A percentile compares a stretch with the other conserved stretches of the same genome.
These are phyloP conservation scores for Picochlorum costavermella DNA, from an alignment of 139 green algal genomes.

Conservation along the genomic window DNA sequence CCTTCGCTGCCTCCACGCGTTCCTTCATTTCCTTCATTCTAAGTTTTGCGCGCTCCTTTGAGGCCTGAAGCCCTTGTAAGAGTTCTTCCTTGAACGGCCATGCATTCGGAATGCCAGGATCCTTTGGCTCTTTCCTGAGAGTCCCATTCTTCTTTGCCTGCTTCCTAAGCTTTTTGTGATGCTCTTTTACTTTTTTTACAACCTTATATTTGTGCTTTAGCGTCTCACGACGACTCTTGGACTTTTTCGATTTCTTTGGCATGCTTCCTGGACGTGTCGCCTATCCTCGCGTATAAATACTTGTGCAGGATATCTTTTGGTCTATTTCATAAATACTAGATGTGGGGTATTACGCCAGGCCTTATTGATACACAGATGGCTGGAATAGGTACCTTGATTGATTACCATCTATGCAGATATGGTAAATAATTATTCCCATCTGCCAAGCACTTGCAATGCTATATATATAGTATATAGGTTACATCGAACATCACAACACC, in stretches of 20 bases:
- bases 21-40: constrained; percentile 32
- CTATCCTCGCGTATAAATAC: too few relatives aligned
- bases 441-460: too few relatives aligned
- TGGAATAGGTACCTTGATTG: too few relatives aligned
- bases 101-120: constrained; percentile 82
- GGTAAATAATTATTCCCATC: too few relatives aligned
- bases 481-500: constrained; percentile 8
- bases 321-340: too few relatives aligned
- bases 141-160: constrained; percentile 72
- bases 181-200: constrained; percentile 53
- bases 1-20: background rate
- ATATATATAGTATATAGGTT: background rate
- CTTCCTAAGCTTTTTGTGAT: constrained; percentile 51
- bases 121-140: constrained; percentile 58
- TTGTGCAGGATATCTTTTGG: too few relatives aligned
- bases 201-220: constrained; percentile 96
- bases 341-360: too few relatives aligned
- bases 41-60: constrained; percentile 54
- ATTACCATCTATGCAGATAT: too few relatives aligned
- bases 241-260: constrained; percentile 78
- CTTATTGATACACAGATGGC: too few relatives aligned
- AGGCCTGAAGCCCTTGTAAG: constrained; percentile 76
- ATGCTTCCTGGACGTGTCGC: constrained; percentile 30
- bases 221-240: constrained; percentile 82
- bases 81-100: constrained; percentile 96